A percentile compares a stretch with the other conserved stretches of the same genome.
Conservation (phyloP, 2,329 filamentous ascomycete genomes). For the Fusarium mexicanum region DNA sequence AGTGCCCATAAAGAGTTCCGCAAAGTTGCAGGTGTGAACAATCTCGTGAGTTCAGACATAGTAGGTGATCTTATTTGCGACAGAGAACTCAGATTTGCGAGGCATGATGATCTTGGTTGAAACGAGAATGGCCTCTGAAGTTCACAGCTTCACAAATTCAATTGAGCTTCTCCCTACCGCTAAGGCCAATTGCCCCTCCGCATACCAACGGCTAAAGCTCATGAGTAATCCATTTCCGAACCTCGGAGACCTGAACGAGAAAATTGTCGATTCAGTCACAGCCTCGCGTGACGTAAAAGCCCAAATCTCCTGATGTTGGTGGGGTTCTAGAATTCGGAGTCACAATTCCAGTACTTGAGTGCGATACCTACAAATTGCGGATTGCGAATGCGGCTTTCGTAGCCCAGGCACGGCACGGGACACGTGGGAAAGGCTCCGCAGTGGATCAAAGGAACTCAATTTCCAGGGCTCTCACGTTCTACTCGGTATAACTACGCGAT, state of each 20-base stretch:
- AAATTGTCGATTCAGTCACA: not conserved
- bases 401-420: not conserved
- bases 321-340: conserved; percentile 4
- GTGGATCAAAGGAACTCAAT: not conserved
- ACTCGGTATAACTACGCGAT: not conserved
- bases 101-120: not conserved
- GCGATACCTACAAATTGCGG: not conserved
- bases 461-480: not conserved
- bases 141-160: not conserved
- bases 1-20: not conserved
- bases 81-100: not conserved
- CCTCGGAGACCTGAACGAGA: not conserved
- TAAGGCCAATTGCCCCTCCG: no score
- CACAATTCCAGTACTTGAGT: not conserved
- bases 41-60: not conserved
- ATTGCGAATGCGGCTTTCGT: not conserved
- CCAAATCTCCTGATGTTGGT: conserved; percentile 14
- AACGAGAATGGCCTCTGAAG: not conserved
- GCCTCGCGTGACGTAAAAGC: conserved; percentile 7
- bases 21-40: no score
- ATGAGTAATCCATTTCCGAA: not conserved
- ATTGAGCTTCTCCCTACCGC: no score
- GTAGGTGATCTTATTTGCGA: not conserved
- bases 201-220: no score
- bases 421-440: conserved; percentile 1